Percentiles rank a stretch among this genome's conserved stretches.
These are phyloP conservation scores for Mimosa bimucronata DNA, from an alignment of 306 rosid species.

Conservation along the genomic window DNA sequence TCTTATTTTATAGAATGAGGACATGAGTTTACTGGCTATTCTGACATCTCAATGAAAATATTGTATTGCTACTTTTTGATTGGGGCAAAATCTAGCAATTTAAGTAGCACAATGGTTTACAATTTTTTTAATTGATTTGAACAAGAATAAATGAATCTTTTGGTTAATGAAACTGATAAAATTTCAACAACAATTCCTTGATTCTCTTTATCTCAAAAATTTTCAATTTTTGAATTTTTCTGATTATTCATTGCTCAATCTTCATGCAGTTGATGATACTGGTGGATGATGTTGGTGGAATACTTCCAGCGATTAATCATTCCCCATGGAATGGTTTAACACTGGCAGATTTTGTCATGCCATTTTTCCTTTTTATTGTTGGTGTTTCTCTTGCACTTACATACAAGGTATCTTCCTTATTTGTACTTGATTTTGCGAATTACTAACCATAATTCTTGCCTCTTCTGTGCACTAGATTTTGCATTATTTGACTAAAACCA, in stretches of 20 bases:
- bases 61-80: background rate
- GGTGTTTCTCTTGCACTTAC: conserved; percentile 89
- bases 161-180: background rate
- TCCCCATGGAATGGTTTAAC: conserved; percentile 98
- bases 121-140: background rate
- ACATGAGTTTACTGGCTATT: background rate
- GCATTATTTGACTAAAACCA: background rate
- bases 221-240: background rate
- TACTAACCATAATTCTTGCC: background rate
- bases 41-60: background rate
- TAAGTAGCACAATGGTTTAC: background rate
- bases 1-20: background rate
- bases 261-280: conserved; percentile 88
- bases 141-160: background rate
- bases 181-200: background rate
- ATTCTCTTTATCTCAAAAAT: background rate
- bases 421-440: background rate
- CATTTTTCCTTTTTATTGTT: conserved; percentile 91
- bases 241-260: conserved; percentile 23
- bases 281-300: conserved; percentile 92
- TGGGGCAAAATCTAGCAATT: background rate
- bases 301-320: conserved; percentile 83
- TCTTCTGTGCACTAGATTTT: background rate
- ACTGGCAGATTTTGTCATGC: conserved; percentile 94
- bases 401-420: conserved; percentile 71